Evolutionary conservation across 108 stramenopile species (phyloP).

Genomic region (Cylindrotheca fusiformis): DNA sequence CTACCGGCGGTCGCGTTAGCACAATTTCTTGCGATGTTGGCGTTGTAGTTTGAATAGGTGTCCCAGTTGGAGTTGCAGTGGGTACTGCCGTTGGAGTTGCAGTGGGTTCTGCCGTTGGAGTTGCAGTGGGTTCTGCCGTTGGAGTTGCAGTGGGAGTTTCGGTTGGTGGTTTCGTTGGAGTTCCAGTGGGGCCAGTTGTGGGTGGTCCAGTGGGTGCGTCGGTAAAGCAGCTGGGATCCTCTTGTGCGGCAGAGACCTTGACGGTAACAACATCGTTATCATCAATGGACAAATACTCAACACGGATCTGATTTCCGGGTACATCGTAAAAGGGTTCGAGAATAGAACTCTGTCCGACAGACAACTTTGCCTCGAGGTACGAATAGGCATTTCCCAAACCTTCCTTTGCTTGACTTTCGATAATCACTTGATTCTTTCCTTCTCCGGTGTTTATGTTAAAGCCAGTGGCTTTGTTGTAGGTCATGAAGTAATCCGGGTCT

Average conservation of each 20-base stretch:
- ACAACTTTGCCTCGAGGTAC: neutral
- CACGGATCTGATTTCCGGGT: neutral
- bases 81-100: no score
- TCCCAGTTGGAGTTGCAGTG: no score
- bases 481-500: slow-evolving; percentile 15
- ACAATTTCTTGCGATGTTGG: no score
- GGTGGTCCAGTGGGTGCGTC: neutral
- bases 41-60: no score
- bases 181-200: neutral
- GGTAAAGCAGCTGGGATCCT: neutral
- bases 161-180: no score
- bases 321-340: neutral
- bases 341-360: neutral
- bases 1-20: no score
- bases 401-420: neutral
- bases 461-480: slow-evolving; percentile 41
- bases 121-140: no score
- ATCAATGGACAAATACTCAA: neutral
- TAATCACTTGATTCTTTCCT: slow-evolving; percentile 40
- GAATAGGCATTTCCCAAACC: neutral
- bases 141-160: no score
- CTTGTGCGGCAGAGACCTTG: neutral
- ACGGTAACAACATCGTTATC: neutral
- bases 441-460: slow-evolving; percentile 37
- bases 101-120: no score